Base-by-base conservation (phyloP, 208 protist genomes). In the Kentomonas sorsogonicus region DNA sequence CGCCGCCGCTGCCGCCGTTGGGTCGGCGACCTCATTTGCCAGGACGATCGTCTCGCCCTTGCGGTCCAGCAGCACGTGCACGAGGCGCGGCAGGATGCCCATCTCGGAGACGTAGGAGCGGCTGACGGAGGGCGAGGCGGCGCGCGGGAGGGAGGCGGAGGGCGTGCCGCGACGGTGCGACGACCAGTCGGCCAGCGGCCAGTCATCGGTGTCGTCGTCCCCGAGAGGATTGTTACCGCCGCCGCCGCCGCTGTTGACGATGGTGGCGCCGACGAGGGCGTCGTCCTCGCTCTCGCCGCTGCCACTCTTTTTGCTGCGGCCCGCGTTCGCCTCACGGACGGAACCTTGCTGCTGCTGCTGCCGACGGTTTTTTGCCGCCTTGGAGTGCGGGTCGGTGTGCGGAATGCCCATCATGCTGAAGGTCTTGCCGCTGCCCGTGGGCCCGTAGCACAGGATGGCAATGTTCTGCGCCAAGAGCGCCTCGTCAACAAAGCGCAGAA, bases 341-440 rank as follows among this genome's bases (percentile, higher is more conserved):
- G n/a, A n/a, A 29, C n/a, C 47, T 26, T 53, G 52, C 27, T 22
- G 22, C 61, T 10, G 26, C 29, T 26, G n/a, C 30, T 9, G 54
- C 13, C 5, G 55, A 27, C 13, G 10, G 13, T n/a, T n/a, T n/a
- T n/a, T n/a, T n/a, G n/a, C n/a, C n/a, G n/a, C n/a, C n/a, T n/a
- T n/a, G n/a, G n/a, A n/a, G 50, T 50, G 38, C 31, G 22, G 29
- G 27, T 36, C 47, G 46, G 51, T 23, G 29, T 46, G 54, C 33
- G 65, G 63, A 39, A 69, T 69, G 31, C 87, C 87, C 76, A 94
- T 94, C 82, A 94, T 91, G 65, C 81, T 94, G 66, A 86, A 86
- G 31, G 87, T 94, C 72, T 94, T 94, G 25, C 87, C 87, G 51
- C 87, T 94, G 31, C 87, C 87, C 3, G 87, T 94, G 1, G 87